These are phyloP conservation scores for Toxicodendron radicans DNA, from an alignment of 345 rosid species.

Conservation along the genomic window DNA sequence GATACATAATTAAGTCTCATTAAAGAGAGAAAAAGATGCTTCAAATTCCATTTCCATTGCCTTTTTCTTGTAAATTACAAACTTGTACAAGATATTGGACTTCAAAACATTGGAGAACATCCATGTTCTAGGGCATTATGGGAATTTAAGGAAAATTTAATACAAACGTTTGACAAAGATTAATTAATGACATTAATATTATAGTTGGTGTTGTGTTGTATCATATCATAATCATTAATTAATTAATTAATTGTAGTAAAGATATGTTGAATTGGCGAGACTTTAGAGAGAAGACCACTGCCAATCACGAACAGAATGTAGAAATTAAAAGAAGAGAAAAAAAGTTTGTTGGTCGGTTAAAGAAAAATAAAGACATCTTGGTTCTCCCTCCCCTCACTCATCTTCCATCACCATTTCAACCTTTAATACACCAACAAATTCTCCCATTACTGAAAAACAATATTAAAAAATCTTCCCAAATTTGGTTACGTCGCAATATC, in stretches of 20 bases:
- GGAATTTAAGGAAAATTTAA: not conserved
- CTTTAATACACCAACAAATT: conserved; percentile 15
- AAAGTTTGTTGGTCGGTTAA: conserved; percentile 1
- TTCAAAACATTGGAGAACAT: not conserved
- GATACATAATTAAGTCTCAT: not conserved
- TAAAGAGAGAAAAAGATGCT: not conserved
- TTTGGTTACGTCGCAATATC: no score
- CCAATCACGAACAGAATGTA: not conserved
- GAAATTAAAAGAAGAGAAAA: conserved; percentile 26
- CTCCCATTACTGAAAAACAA: not conserved
- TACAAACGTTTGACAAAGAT: not conserved
- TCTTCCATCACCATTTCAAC: not conserved
- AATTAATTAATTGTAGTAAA: no score
- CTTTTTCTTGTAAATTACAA: not conserved
- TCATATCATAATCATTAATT: no score
- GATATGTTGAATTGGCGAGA: not conserved
- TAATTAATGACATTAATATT: not conserved
- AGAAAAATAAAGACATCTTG: conserved; percentile 19
- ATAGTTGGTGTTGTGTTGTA: no score
- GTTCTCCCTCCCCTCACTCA: not conserved
- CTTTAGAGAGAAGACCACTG: conserved; percentile 7
- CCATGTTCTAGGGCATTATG: conserved; percentile 3
- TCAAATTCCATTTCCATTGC: conserved; percentile 1
- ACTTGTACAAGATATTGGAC: not conserved
- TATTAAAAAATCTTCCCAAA: not conserved